Base-by-base conservation (phyloP, 805 yeast species). In the Cyberlindnera bimundalis region DNA sequence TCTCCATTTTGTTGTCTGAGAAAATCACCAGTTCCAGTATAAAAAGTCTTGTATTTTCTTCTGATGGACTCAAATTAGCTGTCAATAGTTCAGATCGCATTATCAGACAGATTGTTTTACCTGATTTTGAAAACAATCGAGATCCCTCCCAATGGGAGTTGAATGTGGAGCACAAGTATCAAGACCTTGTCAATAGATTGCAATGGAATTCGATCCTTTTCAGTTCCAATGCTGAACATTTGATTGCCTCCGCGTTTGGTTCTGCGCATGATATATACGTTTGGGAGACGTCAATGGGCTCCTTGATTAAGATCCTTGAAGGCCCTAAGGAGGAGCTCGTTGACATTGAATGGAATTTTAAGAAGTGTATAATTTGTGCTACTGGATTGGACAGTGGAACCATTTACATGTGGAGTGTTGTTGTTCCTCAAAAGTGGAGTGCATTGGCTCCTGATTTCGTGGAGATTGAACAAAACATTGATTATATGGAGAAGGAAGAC, bases 371-470 rank as follows among this genome's bases (percentile, higher is more conserved):
- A 46, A 78, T 91, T 25, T 84, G 83, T 9, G 84, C 95, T 14
- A 84, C 86, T 21, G 96, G 97, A 0, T 65, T 86, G 40, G 98
- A 90, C 55, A 70, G 85, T 24, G 97, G 97, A 1, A 70, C 78
- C 28, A 74, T 90, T 2, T 89, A 85, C 56, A 58, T 84, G 29
- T 91, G 97, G 96, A 76, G 83, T 36, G 74, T 86, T 9, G 75
- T 76, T 29, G 77, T 85, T 16, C 95, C 96, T 1, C 96, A 89
- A 53, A 84, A 86, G 63, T 90, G 98, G 98, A 84, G 95, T 61
- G 95, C 97, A 1, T 67, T 90, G 52, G 97, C 97, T 0, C 97
- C 97, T 1, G 98, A 91, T 60, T 90, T 91, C 59, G 95, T 84
- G 35, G 97, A 90, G 60, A 81, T 90, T 31, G 96, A 90, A 56